Base-by-base conservation (phyloP, 83 land plant genomes). In the Picea abies region DNA sequence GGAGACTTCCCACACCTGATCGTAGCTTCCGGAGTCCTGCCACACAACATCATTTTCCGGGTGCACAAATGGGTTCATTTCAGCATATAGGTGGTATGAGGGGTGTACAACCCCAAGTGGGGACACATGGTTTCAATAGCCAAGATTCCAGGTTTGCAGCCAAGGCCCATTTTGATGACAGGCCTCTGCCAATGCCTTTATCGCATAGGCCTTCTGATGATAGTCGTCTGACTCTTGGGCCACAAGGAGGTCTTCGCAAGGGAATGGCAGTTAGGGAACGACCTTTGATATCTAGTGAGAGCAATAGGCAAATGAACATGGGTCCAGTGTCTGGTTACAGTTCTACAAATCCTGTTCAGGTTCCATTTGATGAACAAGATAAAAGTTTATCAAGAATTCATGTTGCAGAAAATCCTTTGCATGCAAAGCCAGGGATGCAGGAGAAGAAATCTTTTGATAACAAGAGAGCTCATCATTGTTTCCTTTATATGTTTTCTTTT, bases 201-300 rank as follows among this genome's bases (percentile, higher is more conserved):
- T 80, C 83, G 37, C 87, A 82, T 41, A 84, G 90, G 76, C 69
- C 87, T 47, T 65, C 80, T 49, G 90, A 88, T 76, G 90, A 89
- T 62, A 88, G 84, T 17, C 82, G 60, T 19, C 39, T 88, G 41
- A 83, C 88, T 63, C 80, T 89, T 68, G 91, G 84, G 32, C 91
- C 91, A 17, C 91, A 89, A 39, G 91, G 91, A 47, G 88, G 85
- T 20, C 88, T 89, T 70, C 90, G 90, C 25, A 84, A 85, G 85
- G 87, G 89, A 61, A 78, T 68, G 79, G 35, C 82, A 23, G 71
- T 78, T 0, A 86, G 91, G 49, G 84, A 70, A 29, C 90, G 81
- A n/a, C 86, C 89, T 23, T 20, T 75, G 56, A 49, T 64, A 39
- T 66, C 85, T 1, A 76, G 56, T n/a, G 81, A 47, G 19, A 63